Conservation (phyloP, 352 stramenopile genomes). For the Phytophthora pini region DNA sequence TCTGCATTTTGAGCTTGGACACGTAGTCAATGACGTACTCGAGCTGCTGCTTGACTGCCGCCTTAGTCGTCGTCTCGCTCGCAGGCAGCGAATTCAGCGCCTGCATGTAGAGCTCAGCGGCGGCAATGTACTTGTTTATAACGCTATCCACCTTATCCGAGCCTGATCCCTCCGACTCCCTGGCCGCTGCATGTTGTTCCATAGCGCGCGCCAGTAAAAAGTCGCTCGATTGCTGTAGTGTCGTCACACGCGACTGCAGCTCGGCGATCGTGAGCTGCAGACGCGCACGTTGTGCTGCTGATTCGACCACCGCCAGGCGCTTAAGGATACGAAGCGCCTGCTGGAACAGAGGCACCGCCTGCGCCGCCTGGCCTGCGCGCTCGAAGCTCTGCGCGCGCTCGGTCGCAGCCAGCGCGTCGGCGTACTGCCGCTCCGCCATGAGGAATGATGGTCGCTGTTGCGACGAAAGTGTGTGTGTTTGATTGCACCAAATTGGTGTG, state of each 20-base stretch:
- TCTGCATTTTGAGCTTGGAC: slow-evolving; percentile 52
- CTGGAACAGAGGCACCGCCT: slow-evolving; percentile 55
- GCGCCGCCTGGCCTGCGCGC: slow-evolving; percentile 26
- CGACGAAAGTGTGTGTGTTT: neutral
- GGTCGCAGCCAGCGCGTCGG: slow-evolving; percentile 62
- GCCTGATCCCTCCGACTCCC: slow-evolving; percentile 26
- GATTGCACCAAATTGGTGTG: slow-evolving; percentile 4
- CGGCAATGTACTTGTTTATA: slow-evolving; percentile 63
- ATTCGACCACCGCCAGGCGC: slow-evolving; percentile 78
- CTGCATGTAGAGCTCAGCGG: slow-evolving; percentile 75
- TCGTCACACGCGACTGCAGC: slow-evolving; percentile 50
- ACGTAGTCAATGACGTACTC: slow-evolving; percentile 82
- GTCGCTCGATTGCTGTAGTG: slow-evolving; percentile 47
- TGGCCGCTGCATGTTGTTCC: slow-evolving; percentile 45
- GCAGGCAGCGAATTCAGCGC: slow-evolving; percentile 51
- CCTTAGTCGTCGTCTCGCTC: slow-evolving; percentile 36
- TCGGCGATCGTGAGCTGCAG: slow-evolving; percentile 63
- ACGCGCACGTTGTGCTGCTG: slow-evolving; percentile 66
- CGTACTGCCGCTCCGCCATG: slow-evolving; percentile 71
- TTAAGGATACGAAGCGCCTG: slow-evolving; percentile 68
- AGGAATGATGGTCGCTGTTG: neutral
- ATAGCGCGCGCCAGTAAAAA: slow-evolving; percentile 41
- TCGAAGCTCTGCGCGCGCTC: slow-evolving; percentile 54
- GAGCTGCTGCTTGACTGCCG: slow-evolving; percentile 65
- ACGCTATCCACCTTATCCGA: slow-evolving; percentile 5